These are phyloP conservation scores for Microstegium vimineum DNA, from an alignment of 176 grass and related monocot species.

Conservation along the genomic window DNA sequence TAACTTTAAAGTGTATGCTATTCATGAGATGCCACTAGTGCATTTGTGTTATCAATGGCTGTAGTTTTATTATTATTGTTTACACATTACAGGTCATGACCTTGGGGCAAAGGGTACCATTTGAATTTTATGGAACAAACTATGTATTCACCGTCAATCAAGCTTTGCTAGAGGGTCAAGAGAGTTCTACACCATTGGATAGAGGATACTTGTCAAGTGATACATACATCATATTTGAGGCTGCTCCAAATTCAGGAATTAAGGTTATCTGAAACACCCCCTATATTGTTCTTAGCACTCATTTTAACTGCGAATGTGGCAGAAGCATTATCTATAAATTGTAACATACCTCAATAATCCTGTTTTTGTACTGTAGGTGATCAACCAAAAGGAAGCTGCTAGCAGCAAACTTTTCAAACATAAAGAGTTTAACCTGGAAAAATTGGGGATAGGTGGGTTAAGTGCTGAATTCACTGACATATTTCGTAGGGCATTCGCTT, in stretches of 20 bases:
- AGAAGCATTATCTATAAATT: neutral
- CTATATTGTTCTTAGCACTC: conserved; percentile 4
- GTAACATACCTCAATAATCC: neutral
- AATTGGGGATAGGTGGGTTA: conserved; percentile 93
- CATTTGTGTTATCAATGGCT: neutral
- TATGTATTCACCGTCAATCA: conserved; percentile 94
- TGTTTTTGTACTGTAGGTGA: conserved; percentile 52
- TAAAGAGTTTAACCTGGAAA: conserved; percentile 96
- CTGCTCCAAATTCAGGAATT: conserved; percentile 92
- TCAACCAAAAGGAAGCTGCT: conserved; percentile 93
- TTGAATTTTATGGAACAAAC: conserved; percentile 97
- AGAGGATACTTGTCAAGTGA: conserved; percentile 82
- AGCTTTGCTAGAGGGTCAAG: conserved; percentile 84
- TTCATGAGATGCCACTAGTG: neutral
- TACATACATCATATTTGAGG: conserved; percentile 95
- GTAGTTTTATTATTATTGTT: conserved; percentile 15
- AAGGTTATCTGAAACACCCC: conserved; percentile 51
- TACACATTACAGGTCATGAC: conserved; percentile 75
- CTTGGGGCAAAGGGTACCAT: conserved; percentile 79
- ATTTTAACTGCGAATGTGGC: neutral
- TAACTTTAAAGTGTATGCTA: neutral
- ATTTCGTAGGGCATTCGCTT: conserved; percentile 97
- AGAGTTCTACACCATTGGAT: conserved; percentile 61
- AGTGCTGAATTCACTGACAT: conserved; percentile 92
- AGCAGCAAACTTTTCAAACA: conserved; percentile 99